Evolutionary conservation across 2,329 filamentous ascomycete species (phyloP), one percentile per base, ranked within the genome.

Genomic region (Talaromyces sp.): DNA sequence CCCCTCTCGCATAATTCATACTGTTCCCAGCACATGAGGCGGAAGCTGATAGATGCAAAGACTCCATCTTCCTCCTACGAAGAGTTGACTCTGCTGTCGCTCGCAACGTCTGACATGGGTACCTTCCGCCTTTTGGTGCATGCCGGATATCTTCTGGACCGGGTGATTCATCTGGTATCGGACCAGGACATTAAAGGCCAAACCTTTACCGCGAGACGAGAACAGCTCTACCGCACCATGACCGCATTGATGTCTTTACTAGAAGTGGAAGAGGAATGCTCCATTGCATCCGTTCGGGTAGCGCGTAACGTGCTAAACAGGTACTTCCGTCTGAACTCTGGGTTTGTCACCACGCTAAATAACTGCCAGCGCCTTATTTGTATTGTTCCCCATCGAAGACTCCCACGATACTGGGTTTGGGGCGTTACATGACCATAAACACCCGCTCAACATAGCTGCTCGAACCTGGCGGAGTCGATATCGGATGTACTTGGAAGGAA

Each of bases 101-200:
- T 66, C 5, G 65, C 66, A 4, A 68, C 49, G 15, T 65, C 67
- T 45, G 63, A 67, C 11, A 68, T 68, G 67, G 65, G 65, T 15
- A 67, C 58, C 10, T 68, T 68, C 43, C 65, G 66, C 19, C 67
- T 67, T 31, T 49, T 68, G 10, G 65, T 66, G 11, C 67, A 68
- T 60, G 63, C 67, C 10, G 56, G 65, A 40, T 66, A 64, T 47
- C 65, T 68, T 25, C 58, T 67, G 11, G 66, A 63, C 13, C 63
- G 63, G 11, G 67, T 64, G 19, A 36, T 68, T 29, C 67, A 68
- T 53, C 49, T 62, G n/a, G 25, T 62, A 17, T 67, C 65, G 15
- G 67, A 68, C 10, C 22, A 51, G 25, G 56, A 62, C 19, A 31
- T 49, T 15, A 49, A 56, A 17, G 36, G 27, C 7, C 43, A 62